Evolutionary conservation across 2,329 filamentous ascomycete species (phyloP), one percentile per base, ranked within the genome.

Genomic region (Seiridium cupressi): DNA sequence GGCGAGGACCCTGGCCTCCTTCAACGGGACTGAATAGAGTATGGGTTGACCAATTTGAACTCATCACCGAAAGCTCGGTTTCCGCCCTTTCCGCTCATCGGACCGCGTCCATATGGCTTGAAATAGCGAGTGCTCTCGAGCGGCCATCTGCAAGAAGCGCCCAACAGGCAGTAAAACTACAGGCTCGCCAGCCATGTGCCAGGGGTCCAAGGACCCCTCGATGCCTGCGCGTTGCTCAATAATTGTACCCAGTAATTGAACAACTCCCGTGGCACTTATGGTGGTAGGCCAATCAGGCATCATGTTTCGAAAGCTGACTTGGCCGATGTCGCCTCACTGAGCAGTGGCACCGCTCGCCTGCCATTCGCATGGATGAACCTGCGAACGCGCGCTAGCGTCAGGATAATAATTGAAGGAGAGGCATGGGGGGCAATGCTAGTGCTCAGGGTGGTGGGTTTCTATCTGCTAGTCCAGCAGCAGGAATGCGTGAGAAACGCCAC

Each of bases 281-380:
- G 18, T 31, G 18, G 32, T 11, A 51, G 34, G 6, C 55, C 55
- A 58, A 58, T 58, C 44, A 58, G 18, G 55, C 35, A n/a, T 18
- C 34, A 4, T 31, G 18, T 51, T 58, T 58, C 44, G 6, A 58
- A 38, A 58, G 55, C 55, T 58, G 55, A 36, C 44, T 7, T 51
- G 55, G 44, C 55, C 55, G 55, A 58, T 58, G 55, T 58, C 55
- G 55, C 55, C 46, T 48, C 36, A 34, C 38, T 35, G 26, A 58
- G 36, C 44, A 58, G 40, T 57, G 54, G 47, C 40, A 42, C 35
- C 13, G 42, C 42, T 57, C 54, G 54, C 51, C 8, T 35, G 26
- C 8, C n/a, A n/a, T 38, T 38, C 32, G 34, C 49, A 53, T n/a
- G 49, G 49, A 53, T 13, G 38, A n/a, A 35, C 49, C 49, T 53